Conservation (phyloP, 176 grass and related monocot genomes). For the Leersia perrieri region DNA sequence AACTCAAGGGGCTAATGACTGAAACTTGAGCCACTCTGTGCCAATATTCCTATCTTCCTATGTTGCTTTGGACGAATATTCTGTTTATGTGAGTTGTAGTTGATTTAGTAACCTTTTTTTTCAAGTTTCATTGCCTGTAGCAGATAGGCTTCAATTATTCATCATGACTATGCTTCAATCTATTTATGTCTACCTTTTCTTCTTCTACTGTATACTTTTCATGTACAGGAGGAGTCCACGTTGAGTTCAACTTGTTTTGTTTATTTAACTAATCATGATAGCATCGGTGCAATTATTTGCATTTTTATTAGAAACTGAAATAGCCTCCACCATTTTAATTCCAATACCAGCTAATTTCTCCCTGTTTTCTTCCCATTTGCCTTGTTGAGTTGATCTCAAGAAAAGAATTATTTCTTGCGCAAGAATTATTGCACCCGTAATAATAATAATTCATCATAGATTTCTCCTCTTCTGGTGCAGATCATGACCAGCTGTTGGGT, state of each 20-base stretch:
- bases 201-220: background rate
- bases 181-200: background rate
- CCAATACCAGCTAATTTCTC: background rate
- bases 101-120: background rate
- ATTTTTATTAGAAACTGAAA: background rate
- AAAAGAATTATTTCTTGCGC: background rate
- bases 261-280: background rate
- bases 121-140: background rate
- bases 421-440: background rate
- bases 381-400: background rate
- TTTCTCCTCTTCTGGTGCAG: background rate
- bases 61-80: background rate
- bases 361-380: background rate
- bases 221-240: background rate
- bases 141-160: background rate
- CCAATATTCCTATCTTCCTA: background rate
- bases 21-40: background rate
- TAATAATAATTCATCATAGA: background rate
- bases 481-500: conserved; percentile 2
- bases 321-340: background rate
- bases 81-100: background rate
- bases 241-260: background rate
- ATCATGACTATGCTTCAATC: background rate
- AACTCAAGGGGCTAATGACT: background rate
- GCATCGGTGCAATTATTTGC: background rate